Evolutionary conservation across 2,329 filamentous ascomycete genomes (phyloP).

Genomic region (Ceratocystis diversiconidia): DNA sequence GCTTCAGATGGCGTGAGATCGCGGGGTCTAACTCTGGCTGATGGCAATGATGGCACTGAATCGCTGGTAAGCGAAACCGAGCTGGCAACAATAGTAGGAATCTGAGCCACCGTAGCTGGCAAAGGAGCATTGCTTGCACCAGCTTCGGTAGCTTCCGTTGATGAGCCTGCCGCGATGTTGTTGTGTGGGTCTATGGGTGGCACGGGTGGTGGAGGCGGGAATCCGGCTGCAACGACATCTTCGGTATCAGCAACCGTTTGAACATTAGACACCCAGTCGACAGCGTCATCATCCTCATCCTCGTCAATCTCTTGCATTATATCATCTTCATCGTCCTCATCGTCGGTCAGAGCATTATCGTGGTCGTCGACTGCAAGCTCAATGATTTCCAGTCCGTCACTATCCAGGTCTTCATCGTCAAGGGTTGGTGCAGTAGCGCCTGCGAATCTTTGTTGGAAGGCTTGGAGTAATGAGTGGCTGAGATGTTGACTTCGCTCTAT

Average conservation of each 20-base stretch:
- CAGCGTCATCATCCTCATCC: slow-evolving; percentile 54
- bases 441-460: slow-evolving; percentile 22
- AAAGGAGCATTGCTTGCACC: neutral
- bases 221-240: slow-evolving; percentile 53
- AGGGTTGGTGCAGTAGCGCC: slow-evolving; percentile 16
- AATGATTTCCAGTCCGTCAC: slow-evolving; percentile 30
- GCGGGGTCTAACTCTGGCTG: slow-evolving; percentile 36
- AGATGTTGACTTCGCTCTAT: slow-evolving; percentile 26
- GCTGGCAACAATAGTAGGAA: slow-evolving; percentile 46
- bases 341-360: slow-evolving; percentile 2
- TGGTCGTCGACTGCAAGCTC: slow-evolving; percentile 26
- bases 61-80: slow-evolving; percentile 24
- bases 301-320: slow-evolving; percentile 12
- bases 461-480: slow-evolving; percentile 27
- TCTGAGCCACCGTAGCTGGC: slow-evolving; percentile 39
- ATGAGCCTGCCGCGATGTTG: slow-evolving; percentile 30
- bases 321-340: slow-evolving; percentile 10
- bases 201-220: slow-evolving; percentile 49
- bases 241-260: neutral
- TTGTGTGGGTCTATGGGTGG: slow-evolving; percentile 41
- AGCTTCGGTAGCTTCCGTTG: slow-evolving; percentile 1
- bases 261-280: slow-evolving; percentile 20
- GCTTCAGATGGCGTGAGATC: slow-evolving; percentile 58
- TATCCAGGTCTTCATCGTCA: slow-evolving; percentile 34
- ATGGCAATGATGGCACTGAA: slow-evolving; percentile 20